Evolutionary conservation across 495 filamentous ascomycete species (phyloP).

Genomic region (Xylaria sp.): DNA sequence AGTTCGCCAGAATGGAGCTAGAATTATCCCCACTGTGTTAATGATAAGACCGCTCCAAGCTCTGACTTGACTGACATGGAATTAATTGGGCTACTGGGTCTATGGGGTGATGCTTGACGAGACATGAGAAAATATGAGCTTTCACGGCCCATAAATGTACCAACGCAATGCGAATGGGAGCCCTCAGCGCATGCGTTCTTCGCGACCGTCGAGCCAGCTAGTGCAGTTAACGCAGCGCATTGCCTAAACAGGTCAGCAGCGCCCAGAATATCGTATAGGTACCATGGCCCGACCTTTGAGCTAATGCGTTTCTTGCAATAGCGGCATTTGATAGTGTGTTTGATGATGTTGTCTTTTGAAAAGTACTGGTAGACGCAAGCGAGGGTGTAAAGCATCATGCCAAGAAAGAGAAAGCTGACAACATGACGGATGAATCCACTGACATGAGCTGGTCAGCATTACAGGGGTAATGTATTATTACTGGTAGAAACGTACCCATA

Average conservation of each 20-base stretch:
- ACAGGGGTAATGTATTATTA: slow-evolving; percentile 17
- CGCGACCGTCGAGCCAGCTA: slow-evolving; percentile 79
- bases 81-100: neutral
- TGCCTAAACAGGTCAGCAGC: slow-evolving; percentile 50
- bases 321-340: slow-evolving; percentile 71
- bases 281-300: slow-evolving; percentile 59
- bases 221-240: slow-evolving; percentile 74
- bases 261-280: neutral
- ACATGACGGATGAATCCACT: slow-evolving; percentile 71
- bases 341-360: slow-evolving; percentile 71
- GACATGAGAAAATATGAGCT: neutral
- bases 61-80: neutral
- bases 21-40: neutral
- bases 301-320: slow-evolving; percentile 75
- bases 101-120: neutral
- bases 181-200: slow-evolving; percentile 53
- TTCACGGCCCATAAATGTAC: neutral
- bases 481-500: slow-evolving; percentile 61
- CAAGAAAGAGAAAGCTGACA: slow-evolving; percentile 70
- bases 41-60: neutral
- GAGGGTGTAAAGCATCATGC: slow-evolving; percentile 67
- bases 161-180: neutral
- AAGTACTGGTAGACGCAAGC: slow-evolving; percentile 70
- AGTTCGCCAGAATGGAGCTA: neutral
- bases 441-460: slow-evolving; percentile 9